Base-by-base conservation (phyloP, 2,329 filamentous ascomycete species). In the Penicillium glabrum region DNA sequence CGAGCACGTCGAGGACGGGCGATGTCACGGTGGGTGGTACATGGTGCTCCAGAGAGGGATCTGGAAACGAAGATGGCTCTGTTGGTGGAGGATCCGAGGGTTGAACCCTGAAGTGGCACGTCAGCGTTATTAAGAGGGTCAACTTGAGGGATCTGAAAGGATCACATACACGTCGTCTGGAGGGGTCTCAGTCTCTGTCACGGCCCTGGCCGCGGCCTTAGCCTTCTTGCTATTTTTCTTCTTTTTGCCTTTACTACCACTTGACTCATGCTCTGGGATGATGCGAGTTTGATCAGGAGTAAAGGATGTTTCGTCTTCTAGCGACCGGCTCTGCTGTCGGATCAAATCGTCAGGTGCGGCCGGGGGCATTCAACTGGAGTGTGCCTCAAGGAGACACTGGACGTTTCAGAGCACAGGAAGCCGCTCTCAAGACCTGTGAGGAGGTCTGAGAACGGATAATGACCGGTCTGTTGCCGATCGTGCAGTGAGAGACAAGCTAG, bases 291-390 rank as follows among this genome's bases (percentile, higher is more conserved):
- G 63, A 61, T 69, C 69, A 46, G 70, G 64, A 23, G 59, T 51
- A 37, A 69, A 60, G 16, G 70, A 59, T 48, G 53, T 67, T 41
- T 71, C 69, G 60, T 71, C 68, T 61, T 71, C 69, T 46, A 68
- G 60, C 31, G 68, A 72, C 67, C 63, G 74, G 67, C 65, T 72
- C 39, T 72, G 69, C 61, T 72, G 74, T 67, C 67, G 70, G 63
- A 70, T 71, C 54, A 67, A 57, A 61, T 73, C 69, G 69, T 75
- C 74, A 64, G 72, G 72, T 55, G 70, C 69, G 67, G 68, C 72
- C 66, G 73, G 72, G 70, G 70, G 73, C 75, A 77, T 77, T 69
- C 72, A 77, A 76, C 67, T 69, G 63, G 63, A 65, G 59, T 58
- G 62, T 62, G 64, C 70, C 70, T 71, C 69, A 23, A 59, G 52